phyloP scores from a whole-genome alignment of 208 protist genomes.

The Acanthamoeba healyi region DNA sequence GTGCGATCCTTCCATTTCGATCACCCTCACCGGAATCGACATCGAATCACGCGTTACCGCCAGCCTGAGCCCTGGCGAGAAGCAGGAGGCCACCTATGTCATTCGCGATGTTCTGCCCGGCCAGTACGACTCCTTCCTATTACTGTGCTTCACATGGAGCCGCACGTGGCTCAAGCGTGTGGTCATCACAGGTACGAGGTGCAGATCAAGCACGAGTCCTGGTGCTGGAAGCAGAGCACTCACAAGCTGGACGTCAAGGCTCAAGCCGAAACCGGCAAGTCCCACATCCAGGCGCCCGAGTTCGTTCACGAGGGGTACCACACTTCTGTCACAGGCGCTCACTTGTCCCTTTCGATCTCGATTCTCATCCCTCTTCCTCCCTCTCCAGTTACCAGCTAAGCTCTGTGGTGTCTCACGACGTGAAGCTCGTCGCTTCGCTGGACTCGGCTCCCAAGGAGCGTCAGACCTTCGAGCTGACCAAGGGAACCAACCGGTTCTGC shows the following conservation, averaged over 20 bases:
- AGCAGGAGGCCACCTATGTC: conserved; percentile 31
- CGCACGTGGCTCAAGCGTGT: too few species aligned
- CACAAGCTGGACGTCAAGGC: not conserved
- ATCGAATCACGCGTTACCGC: not conserved
- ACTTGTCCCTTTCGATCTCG: not conserved
- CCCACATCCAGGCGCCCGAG: not conserved
- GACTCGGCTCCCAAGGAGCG: not conserved
- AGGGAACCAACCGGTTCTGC: conserved; percentile 61
- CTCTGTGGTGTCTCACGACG: conserved; percentile 25
- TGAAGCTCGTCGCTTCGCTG: conserved; percentile 14
- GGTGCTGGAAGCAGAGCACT: conserved; percentile 17
- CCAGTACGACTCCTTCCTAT: too few species aligned
- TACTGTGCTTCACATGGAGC: too few species aligned
- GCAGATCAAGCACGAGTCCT: conserved; percentile 14
- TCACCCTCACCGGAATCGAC: not conserved
- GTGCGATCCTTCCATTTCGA: conserved; percentile 59
- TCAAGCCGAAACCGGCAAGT: not conserved
- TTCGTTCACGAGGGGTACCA: not conserved
- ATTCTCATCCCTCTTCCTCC: too few species aligned
- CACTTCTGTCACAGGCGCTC: not conserved
- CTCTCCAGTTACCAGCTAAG: conserved; percentile 43
- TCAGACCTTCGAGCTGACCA: conserved; percentile 38
- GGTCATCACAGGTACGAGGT: too few species aligned
- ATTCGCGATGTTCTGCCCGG: conserved; percentile 21
- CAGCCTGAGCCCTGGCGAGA: not conserved